phyloP scores from a whole-genome alignment of 768 basidiomycete genomes.

The Suillus lakei region DNA sequence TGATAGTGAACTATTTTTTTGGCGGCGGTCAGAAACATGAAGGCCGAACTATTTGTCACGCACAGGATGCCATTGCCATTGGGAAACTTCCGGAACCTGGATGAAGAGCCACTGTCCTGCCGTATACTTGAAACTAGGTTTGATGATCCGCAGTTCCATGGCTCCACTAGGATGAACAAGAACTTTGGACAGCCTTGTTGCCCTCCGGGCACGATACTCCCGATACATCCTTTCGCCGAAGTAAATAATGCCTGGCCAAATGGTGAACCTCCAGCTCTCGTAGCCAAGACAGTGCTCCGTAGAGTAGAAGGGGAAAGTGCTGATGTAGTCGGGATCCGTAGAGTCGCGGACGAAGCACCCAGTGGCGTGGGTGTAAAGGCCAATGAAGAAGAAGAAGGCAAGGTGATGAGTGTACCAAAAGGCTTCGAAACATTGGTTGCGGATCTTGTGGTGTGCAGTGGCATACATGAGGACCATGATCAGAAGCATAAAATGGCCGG shows the following conservation, averaged over 20 bases:
- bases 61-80: constrained; percentile 94
- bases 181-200: constrained; percentile 83
- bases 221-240: constrained; percentile 86
- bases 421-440: constrained; percentile 88
- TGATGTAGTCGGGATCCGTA: constrained; percentile 69
- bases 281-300: constrained; percentile 92
- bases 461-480: constrained; percentile 94
- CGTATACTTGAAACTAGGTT: constrained; percentile 91
- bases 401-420: constrained; percentile 98
- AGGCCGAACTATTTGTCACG: constrained; percentile 33
- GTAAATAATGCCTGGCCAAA: constrained; percentile 92
- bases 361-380: constrained; percentile 86
- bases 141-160: constrained; percentile 92
- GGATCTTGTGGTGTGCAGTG: constrained; percentile 88
- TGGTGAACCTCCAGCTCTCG: constrained; percentile 86
- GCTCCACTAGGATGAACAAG: constrained; percentile 90
- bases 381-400: constrained; percentile 93
- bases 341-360: constrained; percentile 95
- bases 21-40: neutral
- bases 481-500: constrained; percentile 94
- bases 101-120: constrained; percentile 93
- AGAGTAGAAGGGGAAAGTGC: constrained; percentile 85
- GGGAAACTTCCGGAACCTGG: constrained; percentile 85
- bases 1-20: constrained; percentile 80
- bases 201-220: constrained; percentile 77